Evolutionary conservation across 129 eudicot species (phyloP), one percentile per base, ranked within the genome.

Genomic region (Scalesia atractyloides): DNA sequence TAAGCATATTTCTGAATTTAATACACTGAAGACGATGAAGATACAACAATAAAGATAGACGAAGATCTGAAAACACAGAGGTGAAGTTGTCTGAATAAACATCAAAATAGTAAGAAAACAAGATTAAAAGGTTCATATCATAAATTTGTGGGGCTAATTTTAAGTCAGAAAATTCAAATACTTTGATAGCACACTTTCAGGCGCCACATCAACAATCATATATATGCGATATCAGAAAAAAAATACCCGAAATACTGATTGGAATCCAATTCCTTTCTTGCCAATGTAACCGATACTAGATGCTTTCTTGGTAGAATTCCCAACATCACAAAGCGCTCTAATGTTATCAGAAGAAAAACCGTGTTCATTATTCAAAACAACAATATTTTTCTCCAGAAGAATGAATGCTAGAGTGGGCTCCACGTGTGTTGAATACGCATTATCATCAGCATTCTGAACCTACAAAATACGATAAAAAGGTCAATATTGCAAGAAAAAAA

Each of bases 391-490:
- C 41, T 87, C 83, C 64, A 66, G 78, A 64, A 93, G 97, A 73
- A 93, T 84, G 77, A 93, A 93, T 17, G 81, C 75, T 9, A 93
- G 49, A 75, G 92, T 90, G 20, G 98, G 98, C 69, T 90, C 97
- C 74, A 86, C 96, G 33, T 76, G 63, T 58, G 61, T 56, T 1
- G 88, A 89, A 67, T 93, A 93, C 22, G 64, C 67, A 83, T 93
- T 93, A 75, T 93, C 98, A 84, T 93, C 98, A 46, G 98, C 98
- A 84, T 93, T 93, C 63, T 93, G 98, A 64, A 93, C 86, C 97
- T 92, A 76, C 5, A 78, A 36, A 12, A 49, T 18, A 74, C 7
- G 57, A 19, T 20, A 39, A 66, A 11, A 70, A 37, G 18, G 39
- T 56, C 64, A 64, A n/a, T 33, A 68, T 51, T 41, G 22, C 5